phyloP scores from a whole-genome alignment of 2,329 filamentous ascomycete species.

The Microdochium paspali region DNA sequence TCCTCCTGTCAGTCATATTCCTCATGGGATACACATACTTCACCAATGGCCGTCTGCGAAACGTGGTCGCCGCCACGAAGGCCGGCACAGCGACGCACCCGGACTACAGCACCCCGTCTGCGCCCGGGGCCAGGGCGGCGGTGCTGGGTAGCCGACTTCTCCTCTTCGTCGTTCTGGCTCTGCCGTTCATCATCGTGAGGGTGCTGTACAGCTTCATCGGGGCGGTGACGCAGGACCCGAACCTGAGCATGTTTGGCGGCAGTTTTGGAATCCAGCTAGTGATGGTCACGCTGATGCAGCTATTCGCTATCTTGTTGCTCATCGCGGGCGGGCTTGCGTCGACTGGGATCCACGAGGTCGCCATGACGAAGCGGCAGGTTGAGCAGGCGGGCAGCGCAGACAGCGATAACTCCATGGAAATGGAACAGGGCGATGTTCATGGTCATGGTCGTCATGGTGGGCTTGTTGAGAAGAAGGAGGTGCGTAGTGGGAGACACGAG shows the following conservation, averaged over 20 bases:
- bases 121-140: no score
- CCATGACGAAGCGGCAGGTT: background rate
- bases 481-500: no score
- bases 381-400: no score
- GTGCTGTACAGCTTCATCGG: constrained; percentile 13
- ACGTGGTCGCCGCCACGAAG: no score
- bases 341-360: background rate
- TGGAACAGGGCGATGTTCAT: background rate
- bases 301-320: constrained; percentile 8
- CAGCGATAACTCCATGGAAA: no score
- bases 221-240: constrained; percentile 8
- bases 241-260: constrained; percentile 11
- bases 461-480: background rate
- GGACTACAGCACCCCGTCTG: no score
- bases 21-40: no score
- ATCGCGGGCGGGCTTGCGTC: constrained; percentile 2
- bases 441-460: background rate
- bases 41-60: no score
- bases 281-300: constrained; percentile 13
- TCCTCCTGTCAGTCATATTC: no score
- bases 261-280: constrained; percentile 10
- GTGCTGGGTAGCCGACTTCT: no score
- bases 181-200: constrained; percentile 12
- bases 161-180: constrained; percentile 2
- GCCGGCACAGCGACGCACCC: no score